These are phyloP conservation scores for Mycosphaerelloides madeirae DNA, from an alignment of 2,329 filamentous ascomycete genomes.

Conservation along the genomic window DNA sequence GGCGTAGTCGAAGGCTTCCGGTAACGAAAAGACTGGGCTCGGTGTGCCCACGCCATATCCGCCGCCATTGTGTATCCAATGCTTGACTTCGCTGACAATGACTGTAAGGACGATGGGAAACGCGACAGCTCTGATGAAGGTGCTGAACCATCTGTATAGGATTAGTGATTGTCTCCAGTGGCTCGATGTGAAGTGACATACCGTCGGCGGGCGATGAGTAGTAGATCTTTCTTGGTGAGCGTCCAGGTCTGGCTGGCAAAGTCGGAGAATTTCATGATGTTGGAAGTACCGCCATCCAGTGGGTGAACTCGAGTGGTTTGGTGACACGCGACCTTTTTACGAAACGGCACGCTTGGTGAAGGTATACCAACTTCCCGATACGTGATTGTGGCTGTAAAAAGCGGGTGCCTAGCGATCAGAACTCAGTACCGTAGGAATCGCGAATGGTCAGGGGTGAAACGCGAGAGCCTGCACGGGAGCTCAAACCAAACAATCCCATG, in stretches of 20 bases:
- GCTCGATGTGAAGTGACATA: no score
- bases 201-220: constrained; percentile 49
- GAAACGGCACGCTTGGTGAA: no score
- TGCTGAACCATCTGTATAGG: constrained; percentile 40
- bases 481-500: no score
- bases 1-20: constrained; percentile 57
- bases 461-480: no score
- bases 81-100: constrained; percentile 55
- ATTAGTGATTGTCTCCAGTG: no score
- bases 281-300: not conserved
- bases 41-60: constrained; percentile 65
- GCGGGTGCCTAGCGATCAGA: no score
- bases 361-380: no score
- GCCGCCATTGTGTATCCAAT: constrained; percentile 73
- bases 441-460: no score
- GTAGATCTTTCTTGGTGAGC: constrained; percentile 52
- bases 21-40: constrained; percentile 57
- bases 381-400: no score
- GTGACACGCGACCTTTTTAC: no score
- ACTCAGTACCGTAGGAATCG: no score
- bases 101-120: constrained; percentile 51
- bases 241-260: constrained; percentile 46
- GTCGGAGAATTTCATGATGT: constrained; percentile 11
- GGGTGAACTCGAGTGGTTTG: no score
- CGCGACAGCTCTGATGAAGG: constrained; percentile 49